These are phyloP conservation scores for Penicillium sp. DNA, from an alignment of 2,329 filamentous ascomycete species.

Conservation along the genomic window DNA sequence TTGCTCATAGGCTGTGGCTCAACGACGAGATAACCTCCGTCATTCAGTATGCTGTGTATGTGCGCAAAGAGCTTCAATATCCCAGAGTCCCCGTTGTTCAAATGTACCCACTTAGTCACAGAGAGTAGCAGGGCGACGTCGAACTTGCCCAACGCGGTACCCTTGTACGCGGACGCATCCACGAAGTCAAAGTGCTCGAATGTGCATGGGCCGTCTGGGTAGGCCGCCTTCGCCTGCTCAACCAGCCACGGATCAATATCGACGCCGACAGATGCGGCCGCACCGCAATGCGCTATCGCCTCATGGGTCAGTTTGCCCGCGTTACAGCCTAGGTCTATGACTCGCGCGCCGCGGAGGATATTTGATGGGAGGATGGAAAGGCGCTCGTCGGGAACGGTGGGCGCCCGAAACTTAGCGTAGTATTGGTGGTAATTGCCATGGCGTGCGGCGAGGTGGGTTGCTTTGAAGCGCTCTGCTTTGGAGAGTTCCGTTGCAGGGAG, in stretches of 20 bases:
- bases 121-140: constrained; percentile 25
- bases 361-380: constrained; percentile 26
- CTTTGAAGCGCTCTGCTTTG: constrained; percentile 28
- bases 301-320: constrained; percentile 27
- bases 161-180: constrained; percentile 22
- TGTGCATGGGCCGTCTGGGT: constrained; percentile 26
- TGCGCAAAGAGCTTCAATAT: constrained; percentile 24
- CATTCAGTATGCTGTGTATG: constrained; percentile 22
- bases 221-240: constrained; percentile 23
- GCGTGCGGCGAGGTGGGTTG: constrained; percentile 25
- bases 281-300: constrained; percentile 23
- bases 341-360: constrained; percentile 23
- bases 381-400: constrained; percentile 24
- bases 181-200: constrained; percentile 27
- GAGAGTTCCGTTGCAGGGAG: constrained; percentile 19
- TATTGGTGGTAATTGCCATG: constrained; percentile 29
- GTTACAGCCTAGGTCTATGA: constrained; percentile 27
- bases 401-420: constrained; percentile 24
- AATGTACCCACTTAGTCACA: constrained; percentile 27
- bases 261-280: constrained; percentile 22
- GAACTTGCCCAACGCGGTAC: constrained; percentile 25
- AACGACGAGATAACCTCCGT: constrained; percentile 26
- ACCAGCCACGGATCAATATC: constrained; percentile 27
- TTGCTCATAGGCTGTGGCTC: constrained; percentile 29
- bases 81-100: constrained; percentile 24